Evolutionary conservation across 169 alveolate genomes (phyloP).

Genomic region (Cryptosporidium tyzzeri): DNA sequence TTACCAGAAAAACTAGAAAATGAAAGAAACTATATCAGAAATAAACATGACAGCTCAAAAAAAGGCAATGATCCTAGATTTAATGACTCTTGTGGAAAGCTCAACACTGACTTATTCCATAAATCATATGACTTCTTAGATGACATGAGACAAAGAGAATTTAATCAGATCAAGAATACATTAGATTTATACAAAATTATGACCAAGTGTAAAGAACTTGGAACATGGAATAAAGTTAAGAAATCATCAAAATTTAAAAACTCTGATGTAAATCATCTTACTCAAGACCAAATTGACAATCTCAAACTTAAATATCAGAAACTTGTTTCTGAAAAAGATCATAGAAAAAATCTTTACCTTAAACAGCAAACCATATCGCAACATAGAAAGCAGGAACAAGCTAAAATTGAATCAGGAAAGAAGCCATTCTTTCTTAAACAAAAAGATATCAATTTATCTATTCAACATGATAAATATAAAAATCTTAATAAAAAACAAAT

Average conservation of each 20-base stretch:
- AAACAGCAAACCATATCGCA: slow-evolving; percentile 47
- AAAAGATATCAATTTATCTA: slow-evolving; percentile 39
- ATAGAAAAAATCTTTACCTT: slow-evolving; percentile 31
- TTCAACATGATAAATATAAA: slow-evolving; percentile 48
- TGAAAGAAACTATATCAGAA: slow-evolving; percentile 46
- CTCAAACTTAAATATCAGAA: slow-evolving; percentile 41
- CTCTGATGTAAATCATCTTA: slow-evolving; percentile 26
- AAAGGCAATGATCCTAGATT: slow-evolving; percentile 53
- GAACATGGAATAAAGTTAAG: slow-evolving; percentile 54
- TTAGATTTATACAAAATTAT: slow-evolving; percentile 40
- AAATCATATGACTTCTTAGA: slow-evolving; percentile 54
- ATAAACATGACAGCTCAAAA: slow-evolving; percentile 9
- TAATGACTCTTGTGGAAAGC: slow-evolving; percentile 67
- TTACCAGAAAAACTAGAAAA: slow-evolving; percentile 42
- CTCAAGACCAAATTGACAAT: slow-evolving; percentile 46
- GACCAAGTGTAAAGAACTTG: slow-evolving; percentile 53
- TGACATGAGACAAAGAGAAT: slow-evolving; percentile 40
- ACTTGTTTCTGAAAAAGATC: slow-evolving; percentile 47
- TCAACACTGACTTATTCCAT: slow-evolving; percentile 58
- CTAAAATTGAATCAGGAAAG: slow-evolving; percentile 38
- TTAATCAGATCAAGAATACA: slow-evolving; percentile 30
- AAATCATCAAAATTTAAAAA: slow-evolving; percentile 46
- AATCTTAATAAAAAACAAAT: slow-evolving; percentile 14
- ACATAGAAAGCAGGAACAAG: slow-evolving; percentile 60
- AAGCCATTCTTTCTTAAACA: slow-evolving; percentile 63